These are phyloP conservation scores for Annulohypoxylon moriforme DNA, from an alignment of 495 filamentous ascomycete genomes.

Conservation along the genomic window DNA sequence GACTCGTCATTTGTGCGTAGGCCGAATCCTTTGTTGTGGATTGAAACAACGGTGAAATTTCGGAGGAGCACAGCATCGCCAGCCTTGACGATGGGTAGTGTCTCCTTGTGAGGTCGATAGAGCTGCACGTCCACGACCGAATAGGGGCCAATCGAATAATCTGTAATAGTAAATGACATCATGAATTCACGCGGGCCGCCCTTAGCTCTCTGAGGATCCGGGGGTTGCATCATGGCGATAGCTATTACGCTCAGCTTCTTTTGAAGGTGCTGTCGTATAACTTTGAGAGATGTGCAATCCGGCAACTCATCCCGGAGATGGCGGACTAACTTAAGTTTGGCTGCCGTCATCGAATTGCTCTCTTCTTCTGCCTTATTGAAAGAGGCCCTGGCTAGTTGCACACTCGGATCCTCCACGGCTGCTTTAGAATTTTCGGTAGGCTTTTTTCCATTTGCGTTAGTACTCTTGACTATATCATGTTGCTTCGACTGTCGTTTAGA, in stretches of 20 bases:
- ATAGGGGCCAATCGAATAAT: slow-evolving; percentile 65
- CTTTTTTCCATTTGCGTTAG: neutral
- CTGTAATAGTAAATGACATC: slow-evolving; percentile 75
- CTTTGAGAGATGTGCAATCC: slow-evolving; percentile 75
- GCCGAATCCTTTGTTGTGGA: slow-evolving; percentile 61
- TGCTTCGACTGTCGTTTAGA: slow-evolving; percentile 43
- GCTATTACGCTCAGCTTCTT: slow-evolving; percentile 73
- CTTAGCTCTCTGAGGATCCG: slow-evolving; percentile 68
- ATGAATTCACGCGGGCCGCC: slow-evolving; percentile 76
- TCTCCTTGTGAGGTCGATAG: slow-evolving; percentile 76
- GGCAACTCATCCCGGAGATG: slow-evolving; percentile 69
- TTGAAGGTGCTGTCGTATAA: slow-evolving; percentile 66
- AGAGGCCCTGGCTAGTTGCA: slow-evolving; percentile 41
- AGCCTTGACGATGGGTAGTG: slow-evolving; percentile 72
- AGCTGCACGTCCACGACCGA: slow-evolving; percentile 71
- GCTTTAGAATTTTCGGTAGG: slow-evolving; percentile 18
- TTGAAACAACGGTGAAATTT: slow-evolving; percentile 73
- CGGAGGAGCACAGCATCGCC: slow-evolving; percentile 84
- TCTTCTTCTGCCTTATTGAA: slow-evolving; percentile 46
- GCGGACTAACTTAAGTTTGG: slow-evolving; percentile 55
- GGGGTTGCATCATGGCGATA: slow-evolving; percentile 68
- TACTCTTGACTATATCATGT: slow-evolving; percentile 27
- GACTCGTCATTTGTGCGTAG: slow-evolving; percentile 57
- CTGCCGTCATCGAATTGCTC: slow-evolving; percentile 43
- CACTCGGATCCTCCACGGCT: slow-evolving; percentile 37